A percentile compares a stretch with the other conserved stretches of the same genome.
Conservation (phyloP, 306 rosid species). For the Pyrus bretschneideri region DNA sequence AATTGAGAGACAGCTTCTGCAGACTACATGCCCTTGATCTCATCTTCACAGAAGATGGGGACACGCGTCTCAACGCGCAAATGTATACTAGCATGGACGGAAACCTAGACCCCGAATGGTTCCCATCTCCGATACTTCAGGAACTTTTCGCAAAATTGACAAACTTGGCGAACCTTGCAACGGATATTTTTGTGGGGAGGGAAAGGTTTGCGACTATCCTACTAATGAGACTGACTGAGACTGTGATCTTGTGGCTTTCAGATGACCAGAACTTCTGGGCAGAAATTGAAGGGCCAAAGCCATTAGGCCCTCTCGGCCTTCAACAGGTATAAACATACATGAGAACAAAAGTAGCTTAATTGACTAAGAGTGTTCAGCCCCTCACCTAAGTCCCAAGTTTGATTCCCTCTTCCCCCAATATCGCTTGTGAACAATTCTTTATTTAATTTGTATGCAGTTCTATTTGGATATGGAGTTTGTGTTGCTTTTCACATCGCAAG, state of each 20-base stretch:
- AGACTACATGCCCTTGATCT: slow-evolving; percentile 80
- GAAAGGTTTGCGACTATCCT: slow-evolving; percentile 82
- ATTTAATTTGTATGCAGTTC: slow-evolving; percentile 41
- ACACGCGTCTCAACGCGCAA: slow-evolving; percentile 46
- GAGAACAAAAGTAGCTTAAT: background rate
- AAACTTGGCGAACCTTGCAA: slow-evolving; percentile 47
- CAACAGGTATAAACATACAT: slow-evolving; percentile 56
- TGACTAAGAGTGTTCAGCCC: background rate
- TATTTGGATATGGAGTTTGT: slow-evolving; percentile 96
- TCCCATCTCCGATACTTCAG: slow-evolving; percentile 87
- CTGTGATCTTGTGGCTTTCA: slow-evolving; percentile 78
- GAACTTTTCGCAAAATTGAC: slow-evolving; percentile 56
- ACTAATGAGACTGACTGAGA: slow-evolving; percentile 79
- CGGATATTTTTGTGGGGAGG: slow-evolving; percentile 80
- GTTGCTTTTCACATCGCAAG: slow-evolving; percentile 78
- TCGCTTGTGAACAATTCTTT: background rate
- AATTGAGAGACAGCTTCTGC: slow-evolving; percentile 77
- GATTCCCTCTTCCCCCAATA: no score
- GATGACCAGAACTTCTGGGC: slow-evolving; percentile 90
- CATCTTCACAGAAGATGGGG: slow-evolving; percentile 82
- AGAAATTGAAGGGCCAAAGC: slow-evolving; percentile 58
- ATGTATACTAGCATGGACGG: slow-evolving; percentile 59
- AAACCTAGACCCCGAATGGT: slow-evolving; percentile 61
- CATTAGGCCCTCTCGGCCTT: slow-evolving; percentile 84
- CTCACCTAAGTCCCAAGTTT: no score